Conservation (phyloP, 2,329 filamentous ascomycete genomes). For the Arthroderma sp. region DNA sequence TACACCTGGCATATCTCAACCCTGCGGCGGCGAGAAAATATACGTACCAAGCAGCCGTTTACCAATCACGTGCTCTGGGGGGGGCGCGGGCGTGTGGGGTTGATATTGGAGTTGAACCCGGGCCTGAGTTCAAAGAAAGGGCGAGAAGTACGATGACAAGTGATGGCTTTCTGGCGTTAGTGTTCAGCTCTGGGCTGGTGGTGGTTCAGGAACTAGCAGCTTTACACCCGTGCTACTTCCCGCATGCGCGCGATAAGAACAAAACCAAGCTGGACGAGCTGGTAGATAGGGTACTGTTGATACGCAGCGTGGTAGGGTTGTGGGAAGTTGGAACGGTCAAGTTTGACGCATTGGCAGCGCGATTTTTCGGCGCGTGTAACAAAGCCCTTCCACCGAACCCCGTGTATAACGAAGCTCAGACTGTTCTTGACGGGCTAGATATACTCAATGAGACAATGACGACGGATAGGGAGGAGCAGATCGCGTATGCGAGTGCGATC, state of each 20-base stretch:
- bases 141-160: slow-evolving; percentile 8
- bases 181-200: slow-evolving; percentile 17
- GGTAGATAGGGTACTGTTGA: slow-evolving; percentile 2
- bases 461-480: slow-evolving; percentile 7
- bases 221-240: slow-evolving; percentile 5
- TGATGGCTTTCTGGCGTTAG: slow-evolving; percentile 19
- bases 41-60: slow-evolving; percentile 15
- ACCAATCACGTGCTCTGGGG: slow-evolving; percentile 11
- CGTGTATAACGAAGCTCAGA: neutral
- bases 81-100: slow-evolving; percentile 3
- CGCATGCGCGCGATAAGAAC: neutral
- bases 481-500: slow-evolving; percentile 12
- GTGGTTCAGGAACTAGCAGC: slow-evolving; percentile 18
- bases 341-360: neutral
- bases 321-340: slow-evolving; percentile 3
- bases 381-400: neutral
- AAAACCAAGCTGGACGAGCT: neutral
- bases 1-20: slow-evolving; percentile 12
- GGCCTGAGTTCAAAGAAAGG: slow-evolving; percentile 9
- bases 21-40: slow-evolving; percentile 12
- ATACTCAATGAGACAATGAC: neutral
- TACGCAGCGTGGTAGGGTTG: slow-evolving; percentile 4
- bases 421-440: neutral
- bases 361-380: neutral
- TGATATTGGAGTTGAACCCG: slow-evolving; percentile 11